Conservation (phyloP, 257 asterid species). For the Ligustrum vulgare region DNA sequence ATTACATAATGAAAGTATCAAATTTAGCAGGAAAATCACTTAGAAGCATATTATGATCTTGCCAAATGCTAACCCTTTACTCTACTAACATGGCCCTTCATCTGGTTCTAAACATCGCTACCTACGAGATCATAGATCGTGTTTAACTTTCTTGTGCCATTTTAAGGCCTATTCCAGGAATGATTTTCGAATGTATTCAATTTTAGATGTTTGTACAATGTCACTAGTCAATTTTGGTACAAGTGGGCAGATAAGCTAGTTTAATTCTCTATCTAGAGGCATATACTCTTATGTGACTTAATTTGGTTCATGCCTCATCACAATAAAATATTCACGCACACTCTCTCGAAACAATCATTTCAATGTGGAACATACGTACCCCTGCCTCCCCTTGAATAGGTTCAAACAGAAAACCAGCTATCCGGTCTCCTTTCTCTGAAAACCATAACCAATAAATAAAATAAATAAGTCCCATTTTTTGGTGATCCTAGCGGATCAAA, state of each 20-base stretch:
- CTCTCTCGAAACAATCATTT: slow-evolving; percentile 11
- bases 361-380: slow-evolving; percentile 54
- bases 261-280: not conserved
- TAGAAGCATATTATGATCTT: not conserved
- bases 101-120: not conserved
- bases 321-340: not conserved
- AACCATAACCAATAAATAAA: slow-evolving; percentile 26
- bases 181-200: no score
- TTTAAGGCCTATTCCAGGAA: not conserved
- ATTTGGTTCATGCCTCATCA: not conserved
- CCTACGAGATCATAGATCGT: not conserved
- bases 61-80: not conserved
- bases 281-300: not conserved
- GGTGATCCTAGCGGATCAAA: no score
- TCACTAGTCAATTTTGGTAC: slow-evolving; percentile 3
- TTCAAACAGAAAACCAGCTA: slow-evolving; percentile 94
- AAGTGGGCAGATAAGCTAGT: slow-evolving; percentile 5
- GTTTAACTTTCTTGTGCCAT: slow-evolving; percentile 1
- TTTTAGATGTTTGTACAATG: not conserved
- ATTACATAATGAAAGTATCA: not conserved
- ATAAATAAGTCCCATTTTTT: slow-evolving; percentile 12
- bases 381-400: slow-evolving; percentile 99
- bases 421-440: slow-evolving; percentile 84
- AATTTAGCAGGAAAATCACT: slow-evolving; percentile 4
- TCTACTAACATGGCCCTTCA: not conserved